A percentile compares a stretch with the other conserved stretches of the same genome.
Conservation (phyloP, 1,284 basidiomycete species). For the Ceratobasidium sp. region DNA sequence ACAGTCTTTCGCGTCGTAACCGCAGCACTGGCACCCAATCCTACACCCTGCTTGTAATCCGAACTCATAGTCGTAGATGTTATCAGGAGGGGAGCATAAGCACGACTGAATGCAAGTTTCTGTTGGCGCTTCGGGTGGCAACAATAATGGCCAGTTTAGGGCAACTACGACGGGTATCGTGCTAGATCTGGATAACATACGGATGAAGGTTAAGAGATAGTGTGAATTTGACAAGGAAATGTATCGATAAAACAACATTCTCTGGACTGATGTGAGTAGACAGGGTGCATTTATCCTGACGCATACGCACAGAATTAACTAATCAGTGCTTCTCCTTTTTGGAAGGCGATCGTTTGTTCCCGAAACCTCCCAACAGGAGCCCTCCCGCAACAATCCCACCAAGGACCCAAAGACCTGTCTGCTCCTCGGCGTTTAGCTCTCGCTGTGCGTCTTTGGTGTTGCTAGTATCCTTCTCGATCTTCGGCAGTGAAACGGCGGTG, state of each 20-base stretch:
- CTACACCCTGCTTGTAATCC: not conserved
- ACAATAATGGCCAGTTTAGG: conserved; percentile 11
- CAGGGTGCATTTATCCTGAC: not conserved
- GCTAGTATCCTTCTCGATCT: conserved; percentile 18
- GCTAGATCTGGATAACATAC: not conserved
- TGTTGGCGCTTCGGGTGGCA: conserved; percentile 38
- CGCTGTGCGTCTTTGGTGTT: conserved; percentile 57
- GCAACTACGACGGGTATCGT: not conserved
- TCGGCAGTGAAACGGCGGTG: not conserved
- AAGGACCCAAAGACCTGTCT: conserved; percentile 67
- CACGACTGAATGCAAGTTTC: not conserved
- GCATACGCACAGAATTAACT: not conserved
- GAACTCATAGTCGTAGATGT: conserved; percentile 21
- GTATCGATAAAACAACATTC: not conserved
- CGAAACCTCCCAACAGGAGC: conserved; percentile 56
- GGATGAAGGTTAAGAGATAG: not conserved
- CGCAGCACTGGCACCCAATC: not conserved
- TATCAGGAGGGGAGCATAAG: not conserved
- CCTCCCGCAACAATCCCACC: conserved; percentile 68
- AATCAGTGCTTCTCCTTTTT: conserved; percentile 21
- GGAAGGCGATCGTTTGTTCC: conserved; percentile 32
- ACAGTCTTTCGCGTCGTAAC: conserved; percentile 13
- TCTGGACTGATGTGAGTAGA: not conserved
- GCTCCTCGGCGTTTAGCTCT: conserved; percentile 67
- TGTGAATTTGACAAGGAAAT: not conserved